Conservation (phyloP, 176 grass and related monocot species). For the Ananas comosus region DNA sequence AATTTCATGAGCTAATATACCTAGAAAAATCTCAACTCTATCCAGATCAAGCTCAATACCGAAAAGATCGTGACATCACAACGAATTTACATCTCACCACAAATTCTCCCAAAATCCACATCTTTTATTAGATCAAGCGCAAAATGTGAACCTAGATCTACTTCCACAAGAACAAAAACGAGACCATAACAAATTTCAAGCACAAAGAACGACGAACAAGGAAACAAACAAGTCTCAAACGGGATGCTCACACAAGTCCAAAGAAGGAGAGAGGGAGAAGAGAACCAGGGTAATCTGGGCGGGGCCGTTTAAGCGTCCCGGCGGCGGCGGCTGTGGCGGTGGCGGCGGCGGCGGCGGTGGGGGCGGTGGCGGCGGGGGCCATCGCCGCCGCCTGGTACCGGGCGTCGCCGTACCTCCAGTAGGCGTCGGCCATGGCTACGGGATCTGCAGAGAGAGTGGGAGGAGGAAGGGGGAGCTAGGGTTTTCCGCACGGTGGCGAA, state of each 20-base stretch:
- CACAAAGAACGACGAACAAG: neutral
- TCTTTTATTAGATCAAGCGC: no score
- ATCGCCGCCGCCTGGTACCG: slow-evolving; percentile 18
- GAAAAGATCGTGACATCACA: no score
- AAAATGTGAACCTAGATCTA: no score
- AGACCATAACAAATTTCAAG: no score
- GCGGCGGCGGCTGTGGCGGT: slow-evolving; percentile 17
- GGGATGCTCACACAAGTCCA: neutral
- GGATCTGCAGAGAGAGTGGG: neutral
- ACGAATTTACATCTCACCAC: no score
- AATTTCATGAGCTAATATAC: no score
- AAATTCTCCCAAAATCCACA: no score
- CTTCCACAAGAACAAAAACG: no score
- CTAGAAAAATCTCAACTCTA: no score
- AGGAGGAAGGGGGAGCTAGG: neutral
- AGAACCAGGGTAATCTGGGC: slow-evolving; percentile 54
- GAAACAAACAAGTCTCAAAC: neutral
- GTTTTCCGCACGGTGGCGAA: neutral
- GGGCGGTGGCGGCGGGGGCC: slow-evolving; percentile 14
- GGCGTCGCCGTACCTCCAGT: slow-evolving; percentile 86
- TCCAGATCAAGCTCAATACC: no score
- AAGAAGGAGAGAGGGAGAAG: neutral
- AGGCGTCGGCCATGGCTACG: slow-evolving; percentile 49
- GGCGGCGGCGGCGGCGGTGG: slow-evolving; percentile 8
- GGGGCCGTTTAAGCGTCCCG: slow-evolving; percentile 65